These are phyloP conservation scores for Sanghuangporus sanghuang DNA, from an alignment of 1,284 basidiomycete species.

Conservation along the genomic window DNA sequence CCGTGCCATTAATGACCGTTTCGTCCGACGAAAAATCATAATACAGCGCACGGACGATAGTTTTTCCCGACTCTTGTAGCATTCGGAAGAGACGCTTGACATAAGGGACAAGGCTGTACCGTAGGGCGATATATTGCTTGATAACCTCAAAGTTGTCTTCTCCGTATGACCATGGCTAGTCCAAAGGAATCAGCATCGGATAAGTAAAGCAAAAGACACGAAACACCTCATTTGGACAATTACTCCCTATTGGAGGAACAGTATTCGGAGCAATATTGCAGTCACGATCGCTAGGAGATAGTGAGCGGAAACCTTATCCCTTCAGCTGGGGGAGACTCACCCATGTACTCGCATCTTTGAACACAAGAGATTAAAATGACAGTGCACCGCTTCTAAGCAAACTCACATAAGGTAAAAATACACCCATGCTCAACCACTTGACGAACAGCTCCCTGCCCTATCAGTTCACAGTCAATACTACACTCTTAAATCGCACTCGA, in stretches of 20 bases:
- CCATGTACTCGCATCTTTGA: conserved; percentile 36
- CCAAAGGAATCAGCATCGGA: neutral
- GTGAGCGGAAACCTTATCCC: neutral
- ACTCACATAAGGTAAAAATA: conserved; percentile 37
- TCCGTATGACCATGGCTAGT: conserved; percentile 37
- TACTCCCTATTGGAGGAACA: conserved; percentile 28
- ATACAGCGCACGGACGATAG: conserved; percentile 35
- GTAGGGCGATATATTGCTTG: conserved; percentile 36
- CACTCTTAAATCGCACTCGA: neutral
- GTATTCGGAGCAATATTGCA: conserved; percentile 28
- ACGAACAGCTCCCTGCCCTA: conserved; percentile 35
- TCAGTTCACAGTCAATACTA: neutral
- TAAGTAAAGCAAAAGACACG: neutral
- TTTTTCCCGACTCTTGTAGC: conserved; percentile 31
- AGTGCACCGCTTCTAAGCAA: neutral
- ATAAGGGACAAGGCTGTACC: conserved; percentile 35
- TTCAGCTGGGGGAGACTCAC: conserved; percentile 20
- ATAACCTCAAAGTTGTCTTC: conserved; percentile 35
- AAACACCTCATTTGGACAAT: conserved; percentile 35
- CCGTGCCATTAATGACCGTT: conserved; percentile 28
- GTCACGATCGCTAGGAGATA: conserved; percentile 25
- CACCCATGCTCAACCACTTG: conserved; percentile 37
- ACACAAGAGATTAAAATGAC: neutral
- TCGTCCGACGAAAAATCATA: conserved; percentile 35
- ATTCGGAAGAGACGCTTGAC: conserved; percentile 32